phyloP scores from a whole-genome alignment of 1,284 basidiomycete species.

The Coniophora puteana region DNA sequence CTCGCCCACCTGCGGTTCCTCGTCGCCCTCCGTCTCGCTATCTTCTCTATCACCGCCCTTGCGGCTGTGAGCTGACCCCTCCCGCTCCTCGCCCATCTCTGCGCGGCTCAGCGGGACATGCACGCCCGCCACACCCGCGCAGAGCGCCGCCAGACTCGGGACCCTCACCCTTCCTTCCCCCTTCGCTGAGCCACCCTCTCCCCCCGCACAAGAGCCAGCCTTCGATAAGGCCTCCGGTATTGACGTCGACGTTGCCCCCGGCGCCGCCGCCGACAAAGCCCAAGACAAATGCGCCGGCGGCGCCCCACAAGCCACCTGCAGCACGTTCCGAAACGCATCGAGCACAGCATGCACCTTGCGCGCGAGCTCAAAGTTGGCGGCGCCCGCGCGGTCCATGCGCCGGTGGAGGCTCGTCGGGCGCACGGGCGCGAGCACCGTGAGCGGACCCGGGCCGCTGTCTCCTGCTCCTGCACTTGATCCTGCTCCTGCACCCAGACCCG shows the following conservation, averaged over 20 bases:
- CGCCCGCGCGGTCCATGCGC: constrained; percentile 32
- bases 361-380: constrained; percentile 40
- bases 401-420: constrained; percentile 25
- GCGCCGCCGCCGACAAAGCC: too few relatives aligned
- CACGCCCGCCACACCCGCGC: constrained; percentile 44
- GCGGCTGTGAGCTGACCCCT: too few relatives aligned
- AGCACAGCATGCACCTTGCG: constrained; percentile 47
- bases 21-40: constrained; percentile 19
- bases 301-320: constrained; percentile 27
- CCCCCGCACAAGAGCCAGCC: too few relatives aligned
- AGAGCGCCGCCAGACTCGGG: constrained; percentile 42
- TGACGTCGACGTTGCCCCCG: too few relatives aligned
- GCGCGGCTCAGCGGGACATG: constrained; percentile 31
- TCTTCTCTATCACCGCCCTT: constrained; percentile 23
- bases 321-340: constrained; percentile 49
- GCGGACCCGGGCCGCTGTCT: too few relatives aligned
- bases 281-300: too few relatives aligned
- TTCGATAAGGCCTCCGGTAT: too few relatives aligned
- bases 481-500: too few relatives aligned
- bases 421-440: constrained; percentile 17
- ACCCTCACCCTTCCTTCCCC: constrained; percentile 18
- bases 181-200: background rate
- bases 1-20: constrained; percentile 21
- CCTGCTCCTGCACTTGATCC: too few relatives aligned
- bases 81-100: background rate